Evolutionary conservation across 139 green algal genomes (phyloP).

Genomic region (Chlamydomonas applanata): DNA sequence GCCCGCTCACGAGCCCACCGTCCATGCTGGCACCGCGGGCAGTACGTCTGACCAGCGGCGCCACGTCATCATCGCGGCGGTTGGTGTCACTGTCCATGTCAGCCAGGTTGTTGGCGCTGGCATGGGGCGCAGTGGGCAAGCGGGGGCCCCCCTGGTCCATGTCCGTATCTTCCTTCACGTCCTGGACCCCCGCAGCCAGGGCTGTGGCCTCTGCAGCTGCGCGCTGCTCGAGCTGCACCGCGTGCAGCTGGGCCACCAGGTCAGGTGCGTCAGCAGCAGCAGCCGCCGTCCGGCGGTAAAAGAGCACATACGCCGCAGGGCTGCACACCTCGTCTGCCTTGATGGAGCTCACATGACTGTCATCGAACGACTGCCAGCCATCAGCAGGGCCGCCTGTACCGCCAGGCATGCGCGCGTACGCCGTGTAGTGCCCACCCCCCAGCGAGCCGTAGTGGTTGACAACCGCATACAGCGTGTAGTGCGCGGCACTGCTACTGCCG

Average conservation of each 20-base stretch:
- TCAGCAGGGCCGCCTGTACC: background rate
- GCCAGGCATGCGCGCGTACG: constrained; percentile 64
- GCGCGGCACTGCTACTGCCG: constrained; percentile 9
- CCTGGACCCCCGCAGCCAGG: no score
- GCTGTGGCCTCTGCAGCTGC: no score
- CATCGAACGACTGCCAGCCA: constrained; percentile 88
- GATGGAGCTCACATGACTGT: constrained; percentile 56
- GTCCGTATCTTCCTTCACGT: no score
- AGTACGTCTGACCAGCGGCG: no score
- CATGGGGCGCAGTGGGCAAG: no score
- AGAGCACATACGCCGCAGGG: constrained; percentile 89
- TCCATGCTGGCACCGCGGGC: no score
- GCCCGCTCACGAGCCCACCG: no score
- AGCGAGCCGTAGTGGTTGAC: constrained; percentile 91
- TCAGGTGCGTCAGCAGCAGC: constrained; percentile 29
- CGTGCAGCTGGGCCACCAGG: background rate
- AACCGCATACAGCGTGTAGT: constrained; percentile 90
- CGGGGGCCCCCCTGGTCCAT: no score
- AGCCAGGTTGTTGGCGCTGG: no score
- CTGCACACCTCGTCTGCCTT: constrained; percentile 27
- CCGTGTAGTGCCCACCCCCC: constrained; percentile 96
- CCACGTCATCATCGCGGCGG: no score
- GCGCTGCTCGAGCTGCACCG: no score
- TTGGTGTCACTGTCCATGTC: no score
- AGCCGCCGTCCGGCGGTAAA: constrained; percentile 73